Conservation (phyloP, 2,329 filamentous ascomycete genomes). For the Aspergillus puulaauensis region DNA sequence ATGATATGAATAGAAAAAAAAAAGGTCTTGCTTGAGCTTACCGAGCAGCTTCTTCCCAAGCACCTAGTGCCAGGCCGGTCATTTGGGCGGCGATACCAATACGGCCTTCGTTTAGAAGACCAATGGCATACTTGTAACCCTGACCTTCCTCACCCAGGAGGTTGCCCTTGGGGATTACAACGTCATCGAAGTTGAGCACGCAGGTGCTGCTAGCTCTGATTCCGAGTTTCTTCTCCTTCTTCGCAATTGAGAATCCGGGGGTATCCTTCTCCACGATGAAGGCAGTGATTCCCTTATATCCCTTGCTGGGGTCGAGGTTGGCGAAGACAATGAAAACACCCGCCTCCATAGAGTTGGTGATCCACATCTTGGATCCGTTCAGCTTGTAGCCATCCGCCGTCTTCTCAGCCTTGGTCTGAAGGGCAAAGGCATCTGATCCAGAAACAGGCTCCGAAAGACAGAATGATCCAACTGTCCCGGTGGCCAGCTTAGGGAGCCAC, state of each 20-base stretch:
- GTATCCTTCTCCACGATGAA: slow-evolving; percentile 91
- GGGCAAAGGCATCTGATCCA: slow-evolving; percentile 92
- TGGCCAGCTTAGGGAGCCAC: slow-evolving; percentile 87
- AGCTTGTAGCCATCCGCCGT: slow-evolving; percentile 82
- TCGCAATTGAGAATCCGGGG: slow-evolving; percentile 89
- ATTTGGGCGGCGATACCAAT: slow-evolving; percentile 99
- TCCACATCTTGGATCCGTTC: slow-evolving; percentile 98
- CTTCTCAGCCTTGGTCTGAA: slow-evolving; percentile 86
- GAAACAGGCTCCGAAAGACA: slow-evolving; percentile 90
- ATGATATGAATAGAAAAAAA: neutral
- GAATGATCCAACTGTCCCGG: slow-evolving; percentile 85
- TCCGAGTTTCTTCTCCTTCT: slow-evolving; percentile 99
- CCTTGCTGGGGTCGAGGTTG: slow-evolving; percentile 86
- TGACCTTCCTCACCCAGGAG: slow-evolving; percentile 84
- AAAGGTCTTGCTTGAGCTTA: slow-evolving; percentile 36
- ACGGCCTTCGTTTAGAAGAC: slow-evolving; percentile 88
- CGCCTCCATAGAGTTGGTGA: slow-evolving; percentile 94
- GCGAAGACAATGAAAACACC: slow-evolving; percentile 97
- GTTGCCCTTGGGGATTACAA: slow-evolving; percentile 83
- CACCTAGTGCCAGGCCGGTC: slow-evolving; percentile 91
- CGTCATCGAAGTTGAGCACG: slow-evolving; percentile 96
- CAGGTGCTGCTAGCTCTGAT: slow-evolving; percentile 96
- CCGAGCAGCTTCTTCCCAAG: slow-evolving; percentile 90
- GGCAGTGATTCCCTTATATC: slow-evolving; percentile 95
- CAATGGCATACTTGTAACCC: slow-evolving; percentile 97